A percentile compares a stretch with the other conserved stretches of the same genome.
These are phyloP conservation scores for Boletales sp. DNA, from an alignment of 768 basidiomycete genomes.

Conservation along the genomic window DNA sequence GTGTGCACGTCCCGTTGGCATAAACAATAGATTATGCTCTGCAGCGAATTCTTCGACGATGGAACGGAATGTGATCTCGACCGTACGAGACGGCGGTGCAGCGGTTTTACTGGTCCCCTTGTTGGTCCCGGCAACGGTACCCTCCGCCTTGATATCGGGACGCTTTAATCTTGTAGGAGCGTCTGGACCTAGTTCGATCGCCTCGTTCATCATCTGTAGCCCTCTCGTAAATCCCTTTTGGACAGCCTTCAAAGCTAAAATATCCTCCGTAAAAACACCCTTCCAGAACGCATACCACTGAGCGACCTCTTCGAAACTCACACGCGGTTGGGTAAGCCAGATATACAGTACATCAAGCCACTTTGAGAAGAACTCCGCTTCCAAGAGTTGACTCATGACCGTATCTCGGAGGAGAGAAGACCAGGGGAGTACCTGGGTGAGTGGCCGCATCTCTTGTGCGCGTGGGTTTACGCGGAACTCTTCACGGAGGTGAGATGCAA, in stretches of 20 bases:
- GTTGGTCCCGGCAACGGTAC: slow-evolving; percentile 29
- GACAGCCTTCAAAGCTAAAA: slow-evolving; percentile 65
- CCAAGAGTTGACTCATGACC: slow-evolving; percentile 79
- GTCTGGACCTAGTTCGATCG: slow-evolving; percentile 79
- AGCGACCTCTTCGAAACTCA: slow-evolving; percentile 89
- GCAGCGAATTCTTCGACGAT: slow-evolving; percentile 91
- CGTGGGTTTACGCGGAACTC: slow-evolving; percentile 91
- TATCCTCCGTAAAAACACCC: slow-evolving; percentile 60
- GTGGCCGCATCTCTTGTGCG: slow-evolving; percentile 80
- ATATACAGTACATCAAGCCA: slow-evolving; percentile 90
- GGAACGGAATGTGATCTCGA: slow-evolving; percentile 89
- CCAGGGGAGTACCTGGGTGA: slow-evolving; percentile 80
- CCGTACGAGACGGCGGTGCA: slow-evolving; percentile 45
- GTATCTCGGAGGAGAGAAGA: slow-evolving; percentile 64
- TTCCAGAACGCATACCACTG: slow-evolving; percentile 96
- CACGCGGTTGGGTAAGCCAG: slow-evolving; percentile 89
- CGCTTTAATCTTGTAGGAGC: slow-evolving; percentile 65
- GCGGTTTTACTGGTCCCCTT: slow-evolving; percentile 33
- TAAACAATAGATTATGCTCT: slow-evolving; percentile 80
- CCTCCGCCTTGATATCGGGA: slow-evolving; percentile 60
- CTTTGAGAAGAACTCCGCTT: slow-evolving; percentile 93
- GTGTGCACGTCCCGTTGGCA: slow-evolving; percentile 84
- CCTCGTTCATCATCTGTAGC: slow-evolving; percentile 91
- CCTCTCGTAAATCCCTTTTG: slow-evolving; percentile 82
- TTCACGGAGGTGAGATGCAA: slow-evolving; percentile 76